Conservation (phyloP, 2,329 filamentous ascomycete species). For the Monilinia polystroma region DNA sequence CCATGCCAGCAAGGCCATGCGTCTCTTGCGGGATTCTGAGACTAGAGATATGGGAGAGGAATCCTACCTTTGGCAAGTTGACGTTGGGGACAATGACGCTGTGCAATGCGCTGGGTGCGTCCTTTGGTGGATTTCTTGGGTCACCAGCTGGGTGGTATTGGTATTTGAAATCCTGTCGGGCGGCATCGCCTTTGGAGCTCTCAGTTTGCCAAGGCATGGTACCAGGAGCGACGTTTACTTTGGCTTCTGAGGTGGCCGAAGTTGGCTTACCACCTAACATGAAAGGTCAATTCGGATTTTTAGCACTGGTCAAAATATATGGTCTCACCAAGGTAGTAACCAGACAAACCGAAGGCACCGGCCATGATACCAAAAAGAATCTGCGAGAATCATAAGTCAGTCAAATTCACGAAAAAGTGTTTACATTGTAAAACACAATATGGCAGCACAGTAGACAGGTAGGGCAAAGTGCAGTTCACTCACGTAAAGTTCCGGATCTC, state of each 20-base stretch:
- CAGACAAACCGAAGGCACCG: constrained; percentile 80
- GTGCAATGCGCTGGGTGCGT: constrained; percentile 94
- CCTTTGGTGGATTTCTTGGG: constrained; percentile 69
- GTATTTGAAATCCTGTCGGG: constrained; percentile 58
- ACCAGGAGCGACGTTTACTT: constrained; percentile 69
- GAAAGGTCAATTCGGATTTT: constrained; percentile 31
- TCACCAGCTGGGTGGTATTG: constrained; percentile 71
- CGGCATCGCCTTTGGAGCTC: constrained; percentile 60
- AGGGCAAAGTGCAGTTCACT: constrained; percentile 39
- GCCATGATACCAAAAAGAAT: constrained; percentile 90
- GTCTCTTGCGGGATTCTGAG: background rate
- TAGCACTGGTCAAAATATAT: constrained; percentile 15
- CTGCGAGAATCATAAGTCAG: constrained; percentile 47
- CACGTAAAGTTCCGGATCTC: constrained; percentile 75
- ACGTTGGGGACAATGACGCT: constrained; percentile 92
- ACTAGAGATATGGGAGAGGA: background rate
- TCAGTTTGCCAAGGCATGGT: constrained; percentile 91
- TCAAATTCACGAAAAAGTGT: constrained; percentile 20
- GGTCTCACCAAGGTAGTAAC: constrained; percentile 76
- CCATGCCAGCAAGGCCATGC: background rate
- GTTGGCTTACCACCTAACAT: constrained; percentile 77
- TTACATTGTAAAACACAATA: background rate
- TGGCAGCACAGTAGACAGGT: background rate
- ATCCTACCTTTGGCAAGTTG: constrained; percentile 80
- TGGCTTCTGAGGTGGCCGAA: constrained; percentile 74